Conservation (phyloP, 1,284 basidiomycete genomes). For the Lentinula novae-zelandiae region DNA sequence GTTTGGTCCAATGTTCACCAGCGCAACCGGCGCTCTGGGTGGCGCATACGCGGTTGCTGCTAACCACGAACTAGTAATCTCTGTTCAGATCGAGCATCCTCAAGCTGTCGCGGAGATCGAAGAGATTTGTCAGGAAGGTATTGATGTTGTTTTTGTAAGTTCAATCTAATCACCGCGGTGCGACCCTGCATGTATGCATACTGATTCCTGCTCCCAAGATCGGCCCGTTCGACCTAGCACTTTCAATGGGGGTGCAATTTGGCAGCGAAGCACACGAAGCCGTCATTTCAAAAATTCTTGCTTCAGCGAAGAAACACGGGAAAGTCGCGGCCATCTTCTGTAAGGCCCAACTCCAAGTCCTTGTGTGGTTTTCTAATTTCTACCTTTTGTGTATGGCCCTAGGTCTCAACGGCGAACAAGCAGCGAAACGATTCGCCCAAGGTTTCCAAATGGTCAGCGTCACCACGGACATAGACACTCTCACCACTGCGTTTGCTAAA, state of each 20-base stretch:
- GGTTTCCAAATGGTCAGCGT: conserved; percentile 32
- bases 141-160: conserved; percentile 27
- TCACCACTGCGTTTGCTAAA: conserved; percentile 22
- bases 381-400: not conserved
- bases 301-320: conserved; percentile 21
- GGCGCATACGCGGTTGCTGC: conserved; percentile 24
- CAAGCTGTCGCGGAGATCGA: conserved; percentile 23
- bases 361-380: not conserved
- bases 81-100: conserved; percentile 29
- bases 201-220: conserved; percentile 16
- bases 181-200: not conserved
- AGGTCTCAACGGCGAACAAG: conserved; percentile 28
- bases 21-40: conserved; percentile 25
- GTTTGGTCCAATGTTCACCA: conserved; percentile 31
- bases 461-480: conserved; percentile 28
- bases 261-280: conserved; percentile 26
- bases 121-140: conserved; percentile 22
- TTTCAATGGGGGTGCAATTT: conserved; percentile 27
- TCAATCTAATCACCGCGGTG: not conserved
- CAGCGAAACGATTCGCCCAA: conserved; percentile 25
- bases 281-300: conserved; percentile 24
- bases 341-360: conserved; percentile 8
- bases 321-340: conserved; percentile 28
- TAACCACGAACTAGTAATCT: conserved; percentile 22
- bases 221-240: conserved; percentile 27